Evolutionary conservation across 73 alveolate genomes (phyloP).

Genomic region (Durusdinium trenchii): DNA sequence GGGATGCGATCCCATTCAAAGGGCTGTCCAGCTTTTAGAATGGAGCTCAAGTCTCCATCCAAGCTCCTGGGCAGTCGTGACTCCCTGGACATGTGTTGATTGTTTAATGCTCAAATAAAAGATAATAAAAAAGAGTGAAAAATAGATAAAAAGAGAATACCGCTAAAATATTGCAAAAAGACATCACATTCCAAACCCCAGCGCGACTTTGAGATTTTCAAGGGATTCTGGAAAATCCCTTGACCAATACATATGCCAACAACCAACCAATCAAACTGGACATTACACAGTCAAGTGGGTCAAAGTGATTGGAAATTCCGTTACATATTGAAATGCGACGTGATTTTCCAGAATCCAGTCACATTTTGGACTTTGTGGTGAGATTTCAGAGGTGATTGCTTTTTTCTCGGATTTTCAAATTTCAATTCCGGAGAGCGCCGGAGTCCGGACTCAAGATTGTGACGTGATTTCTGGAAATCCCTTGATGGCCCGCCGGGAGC

Average conservation of each 20-base stretch:
- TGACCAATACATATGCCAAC: background rate
- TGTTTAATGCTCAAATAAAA: no score
- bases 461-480: conserved; percentile 51
- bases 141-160: background rate
- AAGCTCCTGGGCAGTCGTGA: conserved; percentile 16
- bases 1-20: conserved; percentile 23
- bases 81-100: no score
- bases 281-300: no score
- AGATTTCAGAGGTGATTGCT: background rate
- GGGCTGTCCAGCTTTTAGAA: background rate
- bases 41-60: background rate
- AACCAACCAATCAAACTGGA: background rate
- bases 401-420: background rate
- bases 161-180: no score
- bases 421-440: no score
- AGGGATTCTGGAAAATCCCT: conserved; percentile 2
- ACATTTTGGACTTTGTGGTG: background rate
- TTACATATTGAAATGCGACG: background rate
- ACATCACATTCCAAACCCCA: conserved; percentile 2
- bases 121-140: no score
- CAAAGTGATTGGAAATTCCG: no score
- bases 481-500: background rate
- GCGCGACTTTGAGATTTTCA: background rate
- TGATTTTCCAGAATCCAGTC: conserved; percentile 16
- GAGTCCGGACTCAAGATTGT: background rate